These are phyloP conservation scores for Fusarium sp. DNA, from an alignment of 2,329 filamentous ascomycete species.

Conservation along the genomic window DNA sequence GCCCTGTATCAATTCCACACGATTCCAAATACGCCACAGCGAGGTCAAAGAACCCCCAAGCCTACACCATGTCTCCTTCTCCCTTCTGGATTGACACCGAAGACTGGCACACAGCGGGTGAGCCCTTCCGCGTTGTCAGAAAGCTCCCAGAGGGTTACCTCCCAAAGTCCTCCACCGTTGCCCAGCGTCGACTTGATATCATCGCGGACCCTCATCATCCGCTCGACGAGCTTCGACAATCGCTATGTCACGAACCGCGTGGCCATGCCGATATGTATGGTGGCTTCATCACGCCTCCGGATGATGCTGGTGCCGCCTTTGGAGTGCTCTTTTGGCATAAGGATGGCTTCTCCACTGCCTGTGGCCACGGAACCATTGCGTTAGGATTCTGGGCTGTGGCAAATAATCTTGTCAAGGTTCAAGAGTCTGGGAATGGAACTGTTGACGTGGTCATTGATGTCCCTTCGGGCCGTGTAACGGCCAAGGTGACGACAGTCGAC, in stretches of 20 bases:
- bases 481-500: background rate
- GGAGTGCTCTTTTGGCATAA: slow-evolving; percentile 51
- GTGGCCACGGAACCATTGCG: slow-evolving; percentile 48
- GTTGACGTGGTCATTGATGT: slow-evolving; percentile 40
- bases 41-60: rapidly evolving
- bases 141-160: slow-evolving; percentile 20
- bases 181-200: slow-evolving; percentile 17
- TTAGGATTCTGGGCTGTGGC: slow-evolving; percentile 47
- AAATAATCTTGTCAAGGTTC: slow-evolving; percentile 6
- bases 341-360: slow-evolving; percentile 49
- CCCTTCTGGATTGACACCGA: slow-evolving; percentile 45
- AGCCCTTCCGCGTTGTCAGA: slow-evolving; percentile 46
- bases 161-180: slow-evolving; percentile 14
- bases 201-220: slow-evolving; percentile 8
- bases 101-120: slow-evolving; percentile 49
- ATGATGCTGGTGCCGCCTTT: slow-evolving; percentile 43
- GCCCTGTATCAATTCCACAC: background rate
- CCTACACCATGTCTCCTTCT: background rate
- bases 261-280: slow-evolving; percentile 48
- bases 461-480: slow-evolving; percentile 32
- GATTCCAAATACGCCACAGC: background rate
- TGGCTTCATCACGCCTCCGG: slow-evolving; percentile 43
- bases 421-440: background rate
- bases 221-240: slow-evolving; percentile 32
- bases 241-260: slow-evolving; percentile 34